These are phyloP conservation scores for Camptophora hylomeconis DNA, from an alignment of 2,329 filamentous ascomycete genomes.

Conservation along the genomic window DNA sequence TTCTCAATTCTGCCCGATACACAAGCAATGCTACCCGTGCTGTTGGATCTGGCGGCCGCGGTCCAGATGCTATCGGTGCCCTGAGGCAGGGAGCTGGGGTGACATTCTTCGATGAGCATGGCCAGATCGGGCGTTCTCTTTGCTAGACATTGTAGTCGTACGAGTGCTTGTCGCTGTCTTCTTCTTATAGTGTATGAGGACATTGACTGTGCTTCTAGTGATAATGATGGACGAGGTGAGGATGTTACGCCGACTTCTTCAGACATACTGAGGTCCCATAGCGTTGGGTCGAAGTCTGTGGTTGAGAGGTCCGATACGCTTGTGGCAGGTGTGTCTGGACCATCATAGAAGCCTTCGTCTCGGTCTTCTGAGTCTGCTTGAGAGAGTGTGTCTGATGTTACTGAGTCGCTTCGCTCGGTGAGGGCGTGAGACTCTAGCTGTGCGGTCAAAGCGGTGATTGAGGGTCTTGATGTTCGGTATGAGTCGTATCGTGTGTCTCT, in stretches of 20 bases:
- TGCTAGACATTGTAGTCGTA: slow-evolving; percentile 17
- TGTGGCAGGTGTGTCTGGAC: slow-evolving; percentile 14
- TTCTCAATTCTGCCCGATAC: slow-evolving; percentile 12
- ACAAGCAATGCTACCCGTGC: slow-evolving; percentile 7
- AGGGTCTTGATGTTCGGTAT: slow-evolving; percentile 13
- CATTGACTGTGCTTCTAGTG: slow-evolving; percentile 16
- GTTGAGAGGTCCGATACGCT: slow-evolving; percentile 9
- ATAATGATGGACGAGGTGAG: slow-evolving; percentile 16
- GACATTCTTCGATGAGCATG: slow-evolving; percentile 19
- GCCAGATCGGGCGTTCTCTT: slow-evolving; percentile 16
- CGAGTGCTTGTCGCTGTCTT: slow-evolving; percentile 15
- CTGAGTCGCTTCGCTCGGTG: slow-evolving; percentile 9
- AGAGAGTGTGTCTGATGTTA: slow-evolving; percentile 10
- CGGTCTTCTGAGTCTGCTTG: slow-evolving; percentile 10
- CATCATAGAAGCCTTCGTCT: slow-evolving; percentile 17
- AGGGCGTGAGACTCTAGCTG: slow-evolving; percentile 16
- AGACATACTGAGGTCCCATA: slow-evolving; percentile 16
- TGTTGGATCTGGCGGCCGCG: slow-evolving; percentile 8
- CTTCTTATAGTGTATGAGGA: slow-evolving; percentile 15
- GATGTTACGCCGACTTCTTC: slow-evolving; percentile 15
- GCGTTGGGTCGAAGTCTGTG: slow-evolving; percentile 14
- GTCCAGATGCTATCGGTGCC: slow-evolving; percentile 8
- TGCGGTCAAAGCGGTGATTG: slow-evolving; percentile 14
- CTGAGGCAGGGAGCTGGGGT: slow-evolving; percentile 16
- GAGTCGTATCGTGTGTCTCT: slow-evolving; percentile 15